phyloP scores from a whole-genome alignment of 1,284 basidiomycete genomes.

The Cryptococcus depauperatus region DNA sequence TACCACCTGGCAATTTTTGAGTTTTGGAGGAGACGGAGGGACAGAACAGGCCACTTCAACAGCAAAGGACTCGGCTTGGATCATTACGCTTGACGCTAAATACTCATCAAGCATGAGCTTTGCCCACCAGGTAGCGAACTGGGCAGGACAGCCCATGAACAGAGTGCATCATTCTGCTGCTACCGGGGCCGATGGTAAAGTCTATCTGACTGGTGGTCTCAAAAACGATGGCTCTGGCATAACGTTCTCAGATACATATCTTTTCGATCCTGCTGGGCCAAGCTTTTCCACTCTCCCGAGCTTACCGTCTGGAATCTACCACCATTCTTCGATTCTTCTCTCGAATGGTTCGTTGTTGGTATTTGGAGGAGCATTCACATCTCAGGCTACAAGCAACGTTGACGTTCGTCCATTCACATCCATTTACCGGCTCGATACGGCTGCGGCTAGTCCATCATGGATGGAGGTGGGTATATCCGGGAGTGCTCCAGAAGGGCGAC shows the following conservation, averaged over 20 bases:
- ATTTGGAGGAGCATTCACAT: constrained; percentile 61
- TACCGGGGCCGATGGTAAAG: constrained; percentile 48
- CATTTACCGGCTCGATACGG: constrained; percentile 55
- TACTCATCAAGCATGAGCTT: constrained; percentile 1
- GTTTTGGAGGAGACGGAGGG: constrained; percentile 68
- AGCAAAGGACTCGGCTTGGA: constrained; percentile 56
- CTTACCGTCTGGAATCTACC: constrained; percentile 60
- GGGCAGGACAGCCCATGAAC: constrained; percentile 61
- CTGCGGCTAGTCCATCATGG: constrained; percentile 49
- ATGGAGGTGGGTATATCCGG: constrained; percentile 45
- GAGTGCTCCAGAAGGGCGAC: constrained; percentile 54
- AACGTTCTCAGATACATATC: constrained; percentile 57
- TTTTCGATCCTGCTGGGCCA: constrained; percentile 51
- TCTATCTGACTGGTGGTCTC: constrained; percentile 67
- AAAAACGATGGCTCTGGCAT: constrained; percentile 64
- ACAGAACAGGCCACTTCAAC: constrained; percentile 53
- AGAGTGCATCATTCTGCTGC: constrained; percentile 61
- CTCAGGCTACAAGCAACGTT: constrained; percentile 32
- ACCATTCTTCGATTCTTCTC: constrained; percentile 61
- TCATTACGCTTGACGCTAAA: constrained; percentile 45
- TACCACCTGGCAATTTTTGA: constrained; percentile 44
- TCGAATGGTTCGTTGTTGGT: constrained; percentile 62
- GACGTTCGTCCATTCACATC: constrained; percentile 53
- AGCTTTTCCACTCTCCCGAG: constrained; percentile 54
- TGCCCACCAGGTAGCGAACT: constrained; percentile 49